Evolutionary conservation across 225 moss, liverwort and hornwort species (phyloP).

Genomic region (Bryoerythrophyllum caledonicum): DNA sequence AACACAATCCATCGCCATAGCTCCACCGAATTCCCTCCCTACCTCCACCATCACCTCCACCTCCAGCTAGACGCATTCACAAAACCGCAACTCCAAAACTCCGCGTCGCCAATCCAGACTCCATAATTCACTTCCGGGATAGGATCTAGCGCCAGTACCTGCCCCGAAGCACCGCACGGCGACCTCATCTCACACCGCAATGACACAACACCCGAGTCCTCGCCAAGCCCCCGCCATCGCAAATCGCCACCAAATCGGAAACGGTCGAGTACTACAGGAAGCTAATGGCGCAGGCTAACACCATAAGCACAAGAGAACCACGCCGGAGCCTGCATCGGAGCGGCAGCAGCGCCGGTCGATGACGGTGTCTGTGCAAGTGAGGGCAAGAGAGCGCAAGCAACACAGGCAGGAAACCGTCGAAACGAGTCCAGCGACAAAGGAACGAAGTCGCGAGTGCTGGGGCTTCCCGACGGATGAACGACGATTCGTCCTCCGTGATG

Average conservation of each 20-base stretch:
- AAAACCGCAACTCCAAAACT: conserved; percentile 33
- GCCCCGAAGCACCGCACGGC: conserved; percentile 23
- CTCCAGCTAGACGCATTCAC: conserved; percentile 49
- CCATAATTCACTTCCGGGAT: conserved; percentile 26
- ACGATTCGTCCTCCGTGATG: too few relatives aligned
- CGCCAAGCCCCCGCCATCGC: conserved; percentile 41
- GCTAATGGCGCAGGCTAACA: conserved; percentile 12
- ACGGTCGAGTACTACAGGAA: conserved; percentile 27
- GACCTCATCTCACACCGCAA: conserved; percentile 30
- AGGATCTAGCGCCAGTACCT: conserved; percentile 49
- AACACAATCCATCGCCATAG: conserved; percentile 20
- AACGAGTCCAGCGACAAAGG: conserved; percentile 65
- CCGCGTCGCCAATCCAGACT: conserved; percentile 28
- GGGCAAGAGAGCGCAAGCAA: conserved; percentile 40
- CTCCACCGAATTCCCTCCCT: conserved; percentile 27
- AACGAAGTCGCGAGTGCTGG: conserved; percentile 41
- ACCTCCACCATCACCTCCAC: conserved; percentile 21
- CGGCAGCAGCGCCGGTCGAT: not conserved
- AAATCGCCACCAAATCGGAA: conserved; percentile 38
- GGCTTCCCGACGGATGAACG: conserved; percentile 13
- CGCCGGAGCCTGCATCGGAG: conserved; percentile 26
- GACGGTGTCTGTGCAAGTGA: conserved; percentile 27
- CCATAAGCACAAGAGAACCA: not conserved
- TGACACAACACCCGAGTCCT: conserved; percentile 12
- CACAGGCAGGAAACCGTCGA: conserved; percentile 59